A percentile compares a stretch with the other conserved stretches of the same genome.
Conservation (phyloP, 352 stramenopile species). For the Globisporangium cylindrosporum region DNA sequence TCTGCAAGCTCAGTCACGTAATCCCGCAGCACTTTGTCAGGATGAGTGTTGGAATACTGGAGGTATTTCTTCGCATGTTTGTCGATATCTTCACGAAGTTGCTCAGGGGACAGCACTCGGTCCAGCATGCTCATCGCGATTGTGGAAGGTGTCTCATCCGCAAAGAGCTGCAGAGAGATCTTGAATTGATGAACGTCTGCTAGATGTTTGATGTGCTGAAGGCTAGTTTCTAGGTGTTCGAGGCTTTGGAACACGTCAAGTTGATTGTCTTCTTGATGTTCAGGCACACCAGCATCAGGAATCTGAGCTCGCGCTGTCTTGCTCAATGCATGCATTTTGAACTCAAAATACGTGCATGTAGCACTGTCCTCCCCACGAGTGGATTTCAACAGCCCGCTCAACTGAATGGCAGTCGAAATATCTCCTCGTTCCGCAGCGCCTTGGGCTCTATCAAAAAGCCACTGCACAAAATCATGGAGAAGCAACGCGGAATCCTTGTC, state of each 20-base stretch:
- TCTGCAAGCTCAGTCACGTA: conserved; percentile 46
- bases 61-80: conserved; percentile 52
- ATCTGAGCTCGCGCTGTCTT: background rate
- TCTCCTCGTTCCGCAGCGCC: conserved; percentile 26
- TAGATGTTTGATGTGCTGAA: conserved; percentile 55
- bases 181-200: conserved; percentile 45
- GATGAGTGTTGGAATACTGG: conserved; percentile 28
- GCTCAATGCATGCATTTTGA: conserved; percentile 18
- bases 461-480: conserved; percentile 26
- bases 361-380: background rate
- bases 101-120: conserved; percentile 34
- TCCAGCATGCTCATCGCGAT: conserved; percentile 81
- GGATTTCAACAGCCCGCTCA: conserved; percentile 31
- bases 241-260: conserved; percentile 26
- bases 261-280: conserved; percentile 21
- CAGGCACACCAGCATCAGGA: conserved; percentile 8
- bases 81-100: conserved; percentile 33
- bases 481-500: background rate
- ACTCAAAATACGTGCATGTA: conserved; percentile 23
- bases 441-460: conserved; percentile 32
- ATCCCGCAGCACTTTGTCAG: conserved; percentile 44
- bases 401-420: conserved; percentile 26
- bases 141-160: conserved; percentile 51
- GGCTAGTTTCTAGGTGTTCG: conserved; percentile 32
- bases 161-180: conserved; percentile 54